phyloP scores from a whole-genome alignment of 2,329 filamentous ascomycete species.

The Trichophyton simii region DNA sequence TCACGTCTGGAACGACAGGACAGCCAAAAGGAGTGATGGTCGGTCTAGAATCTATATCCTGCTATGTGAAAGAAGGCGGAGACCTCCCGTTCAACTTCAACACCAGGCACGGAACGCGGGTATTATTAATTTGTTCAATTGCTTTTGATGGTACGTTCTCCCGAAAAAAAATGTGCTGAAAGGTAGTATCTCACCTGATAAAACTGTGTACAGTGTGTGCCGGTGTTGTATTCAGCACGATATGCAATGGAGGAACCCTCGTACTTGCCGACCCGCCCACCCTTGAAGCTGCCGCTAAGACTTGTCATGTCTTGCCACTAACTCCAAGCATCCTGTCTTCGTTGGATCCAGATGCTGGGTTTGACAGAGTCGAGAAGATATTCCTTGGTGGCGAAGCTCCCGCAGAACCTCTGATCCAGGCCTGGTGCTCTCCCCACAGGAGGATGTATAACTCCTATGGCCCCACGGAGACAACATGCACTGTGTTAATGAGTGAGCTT shows the following conservation, averaged over 20 bases:
- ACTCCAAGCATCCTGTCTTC: neutral
- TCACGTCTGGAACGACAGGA: slow-evolving; percentile 8
- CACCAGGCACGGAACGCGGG: neutral
- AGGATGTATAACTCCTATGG: slow-evolving; percentile 2
- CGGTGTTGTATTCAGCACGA: neutral
- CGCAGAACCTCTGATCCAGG: neutral
- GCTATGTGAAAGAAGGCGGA: slow-evolving; percentile 4
- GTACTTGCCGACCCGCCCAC: neutral
- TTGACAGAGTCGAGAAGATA: neutral
- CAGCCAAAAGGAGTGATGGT: slow-evolving; percentile 7
- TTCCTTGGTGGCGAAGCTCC: slow-evolving; percentile 4
- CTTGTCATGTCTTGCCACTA: neutral
- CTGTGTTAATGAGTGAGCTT: neutral
- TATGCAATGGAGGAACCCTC: neutral
- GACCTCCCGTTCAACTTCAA: neutral
- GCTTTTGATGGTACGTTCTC: slow-evolving; percentile 3
- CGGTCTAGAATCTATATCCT: slow-evolving; percentile 6
- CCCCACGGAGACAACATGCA: slow-evolving; percentile 1
- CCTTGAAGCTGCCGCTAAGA: neutral
- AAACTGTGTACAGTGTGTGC: neutral
- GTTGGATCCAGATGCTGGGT: neutral
- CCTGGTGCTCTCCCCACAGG: neutral
- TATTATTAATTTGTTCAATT: slow-evolving; percentile 3
- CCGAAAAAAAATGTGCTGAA: neutral
- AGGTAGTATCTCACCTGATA: neutral